Percentiles rank a stretch among this genome's conserved stretches.
phyloP scores from a whole-genome alignment of 139 green algal genomes.

The Chlamydomonas schloesseri region DNA sequence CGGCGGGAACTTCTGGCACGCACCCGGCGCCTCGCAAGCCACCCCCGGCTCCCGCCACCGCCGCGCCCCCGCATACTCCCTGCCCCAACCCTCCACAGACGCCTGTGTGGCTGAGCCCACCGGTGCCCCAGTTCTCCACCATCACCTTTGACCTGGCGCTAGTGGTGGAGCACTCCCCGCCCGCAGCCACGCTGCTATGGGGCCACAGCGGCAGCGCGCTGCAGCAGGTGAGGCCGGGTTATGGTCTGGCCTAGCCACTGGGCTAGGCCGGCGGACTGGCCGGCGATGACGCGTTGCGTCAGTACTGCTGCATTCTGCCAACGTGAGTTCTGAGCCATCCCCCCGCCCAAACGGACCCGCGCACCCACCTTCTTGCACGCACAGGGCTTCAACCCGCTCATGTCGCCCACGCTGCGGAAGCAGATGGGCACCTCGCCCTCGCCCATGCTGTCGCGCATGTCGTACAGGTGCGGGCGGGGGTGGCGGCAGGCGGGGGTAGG shows the following conservation, averaged over 20 bases:
- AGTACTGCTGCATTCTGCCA: too few species aligned
- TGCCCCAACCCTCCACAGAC: conserved; percentile 16
- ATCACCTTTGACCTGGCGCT: conserved; percentile 50
- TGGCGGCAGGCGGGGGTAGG: too few species aligned
- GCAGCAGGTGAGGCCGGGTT: neutral
- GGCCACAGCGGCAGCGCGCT: conserved; percentile 29
- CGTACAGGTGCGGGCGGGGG: neutral
- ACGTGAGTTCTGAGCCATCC: too few species aligned
- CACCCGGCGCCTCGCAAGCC: too few species aligned
- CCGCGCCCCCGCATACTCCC: too few species aligned
- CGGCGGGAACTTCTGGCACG: too few species aligned
- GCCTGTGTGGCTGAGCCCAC: conserved; percentile 39
- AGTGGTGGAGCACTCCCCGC: conserved; percentile 26
- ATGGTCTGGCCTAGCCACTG: too few species aligned
- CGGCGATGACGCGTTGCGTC: too few species aligned
- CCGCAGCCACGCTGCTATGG: conserved; percentile 45
- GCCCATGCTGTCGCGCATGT: neutral
- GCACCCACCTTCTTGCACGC: too few species aligned
- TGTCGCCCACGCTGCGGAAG: conserved; percentile 51
- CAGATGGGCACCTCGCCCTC: conserved; percentile 36
- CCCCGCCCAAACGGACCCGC: too few species aligned
- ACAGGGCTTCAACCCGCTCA: conserved; percentile 57
- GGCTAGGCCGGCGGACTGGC: too few species aligned
- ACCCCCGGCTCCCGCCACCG: too few species aligned
- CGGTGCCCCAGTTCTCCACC: conserved; percentile 44